Conservation (phyloP, 345 rosid species). For the Chamaenerion angustifolium region DNA sequence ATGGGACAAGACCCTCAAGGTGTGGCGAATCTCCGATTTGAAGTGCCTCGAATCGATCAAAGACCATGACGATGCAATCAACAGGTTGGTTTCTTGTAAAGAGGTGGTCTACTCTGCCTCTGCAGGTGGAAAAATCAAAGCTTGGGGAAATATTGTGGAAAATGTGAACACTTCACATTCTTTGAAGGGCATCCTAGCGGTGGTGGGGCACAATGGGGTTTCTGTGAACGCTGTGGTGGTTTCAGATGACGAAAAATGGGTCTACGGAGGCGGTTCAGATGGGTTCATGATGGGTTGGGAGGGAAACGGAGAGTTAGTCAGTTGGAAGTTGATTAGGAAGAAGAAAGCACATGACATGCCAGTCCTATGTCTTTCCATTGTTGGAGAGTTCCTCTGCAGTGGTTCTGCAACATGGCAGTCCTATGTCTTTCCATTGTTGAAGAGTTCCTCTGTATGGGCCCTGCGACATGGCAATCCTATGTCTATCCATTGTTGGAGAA, state of each 20-base stretch:
- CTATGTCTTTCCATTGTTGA: constrained; percentile 49
- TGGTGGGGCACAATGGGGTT: constrained; percentile 64
- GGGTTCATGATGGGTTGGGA: constrained; percentile 90
- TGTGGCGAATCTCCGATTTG: constrained; percentile 88
- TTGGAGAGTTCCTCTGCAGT: no score
- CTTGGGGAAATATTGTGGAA: constrained; percentile 64
- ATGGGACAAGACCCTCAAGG: constrained; percentile 90
- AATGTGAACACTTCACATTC: constrained; percentile 43
- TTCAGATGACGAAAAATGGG: constrained; percentile 54
- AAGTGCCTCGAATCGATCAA: constrained; percentile 70
- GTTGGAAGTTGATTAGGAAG: constrained; percentile 52
- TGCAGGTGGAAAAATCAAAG: constrained; percentile 77
- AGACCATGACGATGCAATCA: constrained; percentile 89
- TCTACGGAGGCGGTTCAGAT: no score
- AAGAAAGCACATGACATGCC: constrained; percentile 61
- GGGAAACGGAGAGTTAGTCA: constrained; percentile 22
- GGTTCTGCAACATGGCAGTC: no score
- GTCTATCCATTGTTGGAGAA: no score
- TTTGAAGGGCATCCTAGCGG: constrained; percentile 60
- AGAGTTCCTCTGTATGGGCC: constrained; percentile 59
- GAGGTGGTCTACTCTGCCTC: constrained; percentile 77
- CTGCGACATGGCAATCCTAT: no score
- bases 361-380: no score
- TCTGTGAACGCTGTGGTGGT: constrained; percentile 62
- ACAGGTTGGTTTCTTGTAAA: constrained; percentile 40